Percentiles rank a stretch among this genome's conserved stretches.
These are phyloP conservation scores for Clarireedia homoeocarpa DNA, from an alignment of 2,329 filamentous ascomycete genomes.

Conservation along the genomic window DNA sequence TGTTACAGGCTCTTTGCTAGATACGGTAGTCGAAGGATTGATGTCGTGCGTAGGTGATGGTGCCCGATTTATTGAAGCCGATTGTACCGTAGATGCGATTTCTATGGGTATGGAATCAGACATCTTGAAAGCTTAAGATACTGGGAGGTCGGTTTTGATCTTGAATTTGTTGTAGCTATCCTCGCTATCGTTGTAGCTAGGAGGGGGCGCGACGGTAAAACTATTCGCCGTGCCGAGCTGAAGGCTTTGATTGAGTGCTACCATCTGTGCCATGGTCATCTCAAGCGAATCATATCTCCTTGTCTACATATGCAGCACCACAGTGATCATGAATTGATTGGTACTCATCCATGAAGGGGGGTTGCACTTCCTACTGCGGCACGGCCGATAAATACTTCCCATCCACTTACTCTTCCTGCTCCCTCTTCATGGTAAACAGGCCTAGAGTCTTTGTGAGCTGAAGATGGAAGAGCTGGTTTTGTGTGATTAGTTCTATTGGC, in stretches of 20 bases:
- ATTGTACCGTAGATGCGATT: conserved; percentile 72
- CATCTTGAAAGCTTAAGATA: conserved; percentile 17
- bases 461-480: too few relatives aligned
- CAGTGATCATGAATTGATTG: too few relatives aligned
- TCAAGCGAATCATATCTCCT: too few relatives aligned
- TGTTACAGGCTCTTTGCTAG: conserved; percentile 54
- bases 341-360: too few relatives aligned
- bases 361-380: too few relatives aligned
- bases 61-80: conserved; percentile 64
- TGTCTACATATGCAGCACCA: too few relatives aligned
- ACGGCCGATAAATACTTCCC: too few relatives aligned
- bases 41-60: conserved; percentile 69
- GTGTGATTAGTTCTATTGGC: too few relatives aligned
- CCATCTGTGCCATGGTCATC: too few relatives aligned
- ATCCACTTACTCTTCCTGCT: too few relatives aligned
- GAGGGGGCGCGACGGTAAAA: background rate
- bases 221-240: background rate
- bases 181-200: background rate
- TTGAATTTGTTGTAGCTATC: background rate
- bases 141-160: background rate
- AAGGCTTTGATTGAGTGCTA: background rate
- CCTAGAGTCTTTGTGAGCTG: too few relatives aligned
- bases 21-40: conserved; percentile 71
- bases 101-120: conserved; percentile 45
- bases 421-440: too few relatives aligned